These are phyloP conservation scores for Schizochytrium sp. DNA, from an alignment of 108 stramenopile species.

Conservation along the genomic window DNA sequence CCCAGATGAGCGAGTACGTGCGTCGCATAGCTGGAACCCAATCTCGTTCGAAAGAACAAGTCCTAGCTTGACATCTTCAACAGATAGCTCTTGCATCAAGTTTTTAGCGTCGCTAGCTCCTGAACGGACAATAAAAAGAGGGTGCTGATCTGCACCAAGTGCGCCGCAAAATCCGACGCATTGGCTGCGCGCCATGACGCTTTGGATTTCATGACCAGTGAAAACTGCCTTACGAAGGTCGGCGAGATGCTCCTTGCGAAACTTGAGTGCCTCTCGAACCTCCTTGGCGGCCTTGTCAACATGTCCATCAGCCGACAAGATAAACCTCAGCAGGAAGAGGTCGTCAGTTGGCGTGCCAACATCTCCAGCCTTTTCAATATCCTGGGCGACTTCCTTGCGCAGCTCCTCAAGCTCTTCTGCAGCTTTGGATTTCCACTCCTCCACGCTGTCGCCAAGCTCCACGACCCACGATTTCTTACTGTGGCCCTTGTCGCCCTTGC, in stretches of 20 bases:
- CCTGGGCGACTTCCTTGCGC: neutral
- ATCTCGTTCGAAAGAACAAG: neutral
- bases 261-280: neutral
- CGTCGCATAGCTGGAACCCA: constrained; percentile 48
- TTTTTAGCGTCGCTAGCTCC: constrained; percentile 24
- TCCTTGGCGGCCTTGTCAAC: constrained; percentile 11
- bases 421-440: neutral
- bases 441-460: constrained; percentile 41
- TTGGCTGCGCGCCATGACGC: neutral
- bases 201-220: neutral
- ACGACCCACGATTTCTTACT: constrained; percentile 8
- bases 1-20: neutral
- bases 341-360: constrained; percentile 35
- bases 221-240: neutral
- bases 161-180: constrained; percentile 38
- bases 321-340: constrained; percentile 47
- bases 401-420: constrained; percentile 9
- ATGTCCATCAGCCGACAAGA: neutral
- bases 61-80: neutral
- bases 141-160: neutral
- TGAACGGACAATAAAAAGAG: neutral
- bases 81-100: neutral
- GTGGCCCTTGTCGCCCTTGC: no score
- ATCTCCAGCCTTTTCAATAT: constrained; percentile 2
- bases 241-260: constrained; percentile 23